Percentiles rank a stretch among this genome's conserved stretches.
Evolutionary conservation across 1,284 basidiomycete genomes (phyloP).

Genomic region (Ganoderma meredithae): DNA sequence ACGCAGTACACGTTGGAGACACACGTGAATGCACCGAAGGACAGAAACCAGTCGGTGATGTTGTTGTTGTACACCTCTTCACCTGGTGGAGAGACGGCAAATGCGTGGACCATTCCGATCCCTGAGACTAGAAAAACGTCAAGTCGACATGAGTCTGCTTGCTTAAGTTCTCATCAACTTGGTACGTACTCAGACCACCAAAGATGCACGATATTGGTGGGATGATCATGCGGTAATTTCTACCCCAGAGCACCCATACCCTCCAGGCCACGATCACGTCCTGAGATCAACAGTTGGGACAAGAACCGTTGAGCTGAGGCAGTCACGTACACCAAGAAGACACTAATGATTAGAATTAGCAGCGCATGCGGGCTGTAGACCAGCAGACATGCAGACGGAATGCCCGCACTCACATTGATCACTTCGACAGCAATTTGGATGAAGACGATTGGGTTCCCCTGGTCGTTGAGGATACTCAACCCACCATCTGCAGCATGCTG

Average conservation of each 20-base stretch:
- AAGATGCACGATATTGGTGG: conserved; percentile 3
- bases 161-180: neutral
- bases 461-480: conserved; percentile 9
- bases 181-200: conserved; percentile 10
- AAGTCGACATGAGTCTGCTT: neutral
- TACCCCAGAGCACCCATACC: conserved; percentile 14
- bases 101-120: conserved; percentile 1
- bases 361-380: neutral
- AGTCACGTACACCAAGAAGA: conserved; percentile 2
- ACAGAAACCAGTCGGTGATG: conserved; percentile 7
- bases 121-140: neutral
- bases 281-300: neutral
- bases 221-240: conserved; percentile 1
- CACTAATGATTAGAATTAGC: neutral
- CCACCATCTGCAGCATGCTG: conserved; percentile 12
- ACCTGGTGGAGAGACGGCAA: conserved; percentile 4
- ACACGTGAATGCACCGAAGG: conserved; percentile 12
- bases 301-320: neutral
- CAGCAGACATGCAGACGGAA: neutral
- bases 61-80: conserved; percentile 3
- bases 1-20: conserved; percentile 15
- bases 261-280: conserved; percentile 20
- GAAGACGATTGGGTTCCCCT: conserved; percentile 4
- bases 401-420: conserved; percentile 10
- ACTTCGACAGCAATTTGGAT: conserved; percentile 14